phyloP scores from a whole-genome alignment of 805 yeast species.

The Geotrichum ghanense region DNA sequence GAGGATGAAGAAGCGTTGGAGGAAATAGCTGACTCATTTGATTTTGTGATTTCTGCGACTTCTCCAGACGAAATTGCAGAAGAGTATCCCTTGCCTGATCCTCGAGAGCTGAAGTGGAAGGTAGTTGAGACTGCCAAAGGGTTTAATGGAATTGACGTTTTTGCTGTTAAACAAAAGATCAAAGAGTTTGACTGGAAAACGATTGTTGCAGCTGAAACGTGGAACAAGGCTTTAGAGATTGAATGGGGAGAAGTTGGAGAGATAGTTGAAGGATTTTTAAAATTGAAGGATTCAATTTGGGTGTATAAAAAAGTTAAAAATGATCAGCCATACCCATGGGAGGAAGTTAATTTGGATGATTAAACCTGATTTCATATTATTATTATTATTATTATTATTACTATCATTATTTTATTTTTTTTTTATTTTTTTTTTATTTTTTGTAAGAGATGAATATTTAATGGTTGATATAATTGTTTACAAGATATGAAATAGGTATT shows the following conservation, averaged over 20 bases:
- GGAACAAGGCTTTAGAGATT: neutral
- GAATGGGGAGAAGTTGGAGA: neutral
- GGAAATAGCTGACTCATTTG: constrained; percentile 36
- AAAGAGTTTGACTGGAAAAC: neutral
- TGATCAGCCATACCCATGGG: constrained; percentile 1
- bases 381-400: too few species aligned
- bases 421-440: too few species aligned
- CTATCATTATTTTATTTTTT: too few species aligned
- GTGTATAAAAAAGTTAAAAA: neutral
- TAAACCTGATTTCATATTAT: too few species aligned
- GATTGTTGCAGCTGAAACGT: neutral
- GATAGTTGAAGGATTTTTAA: constrained; percentile 10
- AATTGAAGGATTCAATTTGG: neutral
- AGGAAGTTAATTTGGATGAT: neutral
- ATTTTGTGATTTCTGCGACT: constrained; percentile 38
- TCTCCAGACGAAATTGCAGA: constrained; percentile 11
- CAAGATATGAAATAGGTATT: too few species aligned
- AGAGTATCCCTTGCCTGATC: constrained; percentile 3
- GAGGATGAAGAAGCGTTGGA: constrained; percentile 37
- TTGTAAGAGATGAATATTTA: too few species aligned
- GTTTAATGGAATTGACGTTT: constrained; percentile 30
- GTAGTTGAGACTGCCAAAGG: constrained; percentile 30
- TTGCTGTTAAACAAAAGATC: neutral
- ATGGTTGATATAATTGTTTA: too few species aligned
- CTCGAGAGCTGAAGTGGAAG: constrained; percentile 30